Percentiles rank a stretch among this genome's conserved stretches.
phyloP scores from a whole-genome alignment of 768 basidiomycete genomes.

The Tephrocybe sp. region DNA sequence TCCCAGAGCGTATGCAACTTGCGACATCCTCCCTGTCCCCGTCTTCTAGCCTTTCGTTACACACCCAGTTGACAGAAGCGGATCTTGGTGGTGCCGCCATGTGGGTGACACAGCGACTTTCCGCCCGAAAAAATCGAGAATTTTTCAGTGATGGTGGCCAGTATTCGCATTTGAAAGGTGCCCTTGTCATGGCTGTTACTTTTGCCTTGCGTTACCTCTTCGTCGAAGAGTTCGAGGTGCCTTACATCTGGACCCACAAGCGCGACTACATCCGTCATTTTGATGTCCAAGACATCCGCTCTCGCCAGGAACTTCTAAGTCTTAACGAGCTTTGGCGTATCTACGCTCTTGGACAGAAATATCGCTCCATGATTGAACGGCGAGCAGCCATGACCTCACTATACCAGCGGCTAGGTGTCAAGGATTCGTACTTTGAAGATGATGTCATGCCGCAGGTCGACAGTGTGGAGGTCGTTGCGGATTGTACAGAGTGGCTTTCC shows the following conservation, averaged over 20 bases:
- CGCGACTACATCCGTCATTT: conserved; percentile 88
- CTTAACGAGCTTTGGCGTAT: conserved; percentile 91
- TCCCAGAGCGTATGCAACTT: conserved; percentile 95
- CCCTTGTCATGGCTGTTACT: conserved; percentile 78
- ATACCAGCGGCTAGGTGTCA: conserved; percentile 66
- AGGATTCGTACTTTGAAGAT: conserved; percentile 76
- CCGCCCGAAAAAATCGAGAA: conserved; percentile 65
- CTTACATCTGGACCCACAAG: conserved; percentile 93
- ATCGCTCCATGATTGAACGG: conserved; percentile 81
- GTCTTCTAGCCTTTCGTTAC: conserved; percentile 58
- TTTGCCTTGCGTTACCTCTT: conserved; percentile 81
- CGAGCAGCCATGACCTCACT: conserved; percentile 59
- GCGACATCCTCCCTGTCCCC: conserved; percentile 80
- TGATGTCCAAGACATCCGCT: conserved; percentile 61
- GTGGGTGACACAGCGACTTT: conserved; percentile 85
- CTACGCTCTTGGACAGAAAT: conserved; percentile 85
- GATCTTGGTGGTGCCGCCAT: conserved; percentile 81
- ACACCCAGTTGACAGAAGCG: conserved; percentile 63
- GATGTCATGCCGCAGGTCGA: conserved; percentile 69
- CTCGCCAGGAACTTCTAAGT: conserved; percentile 70
- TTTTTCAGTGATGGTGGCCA: conserved; percentile 70
- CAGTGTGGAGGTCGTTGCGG: conserved; percentile 86
- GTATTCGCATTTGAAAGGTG: conserved; percentile 57
- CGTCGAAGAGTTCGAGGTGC: conserved; percentile 87
- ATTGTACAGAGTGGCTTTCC: conserved; percentile 87